phyloP scores from a whole-genome alignment of 2,329 filamentous ascomycete species.

The Diaporthe ampelina region DNA sequence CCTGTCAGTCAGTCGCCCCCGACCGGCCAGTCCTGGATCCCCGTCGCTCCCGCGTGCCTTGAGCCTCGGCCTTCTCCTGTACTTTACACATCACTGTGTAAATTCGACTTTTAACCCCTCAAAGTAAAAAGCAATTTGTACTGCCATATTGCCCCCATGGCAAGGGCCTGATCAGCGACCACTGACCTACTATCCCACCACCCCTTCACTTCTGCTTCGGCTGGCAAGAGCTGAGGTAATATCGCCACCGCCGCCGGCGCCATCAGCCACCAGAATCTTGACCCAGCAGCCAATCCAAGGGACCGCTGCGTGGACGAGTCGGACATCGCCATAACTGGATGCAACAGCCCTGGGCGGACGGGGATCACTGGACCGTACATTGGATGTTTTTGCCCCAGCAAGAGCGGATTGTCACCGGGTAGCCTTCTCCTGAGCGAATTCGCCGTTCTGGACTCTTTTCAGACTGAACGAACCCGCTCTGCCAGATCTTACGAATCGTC shows the following conservation, averaged over 20 bases:
- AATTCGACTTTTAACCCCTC: slow-evolving; percentile 19
- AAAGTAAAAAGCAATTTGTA: slow-evolving; percentile 6
- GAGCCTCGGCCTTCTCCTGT: background rate
- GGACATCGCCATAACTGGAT: slow-evolving; percentile 33
- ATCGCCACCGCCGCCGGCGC: slow-evolving; percentile 33
- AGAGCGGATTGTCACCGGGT: slow-evolving; percentile 3
- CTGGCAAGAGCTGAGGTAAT: slow-evolving; percentile 34
- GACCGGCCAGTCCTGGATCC: slow-evolving; percentile 6
- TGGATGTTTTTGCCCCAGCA: slow-evolving; percentile 32
- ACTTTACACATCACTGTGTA: background rate
- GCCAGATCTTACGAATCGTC: slow-evolving; percentile 14
- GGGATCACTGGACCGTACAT: slow-evolving; percentile 24
- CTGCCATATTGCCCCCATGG: slow-evolving; percentile 22
- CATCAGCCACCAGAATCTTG: slow-evolving; percentile 30
- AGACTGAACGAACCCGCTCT: background rate
- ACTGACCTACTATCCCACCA: background rate
- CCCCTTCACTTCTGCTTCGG: background rate
- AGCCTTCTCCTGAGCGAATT: background rate
- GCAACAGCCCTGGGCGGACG: slow-evolving; percentile 8
- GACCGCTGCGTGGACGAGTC: slow-evolving; percentile 32
- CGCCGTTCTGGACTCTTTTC: slow-evolving; percentile 18
- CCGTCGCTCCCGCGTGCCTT: background rate
- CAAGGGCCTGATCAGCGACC: slow-evolving; percentile 16
- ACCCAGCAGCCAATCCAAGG: slow-evolving; percentile 31
- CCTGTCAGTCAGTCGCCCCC: background rate